Evolutionary conservation across 371 early-diverging fungal species (phyloP), one percentile per base, ranked within the genome.

Genomic region (Mucor saturninus): DNA sequence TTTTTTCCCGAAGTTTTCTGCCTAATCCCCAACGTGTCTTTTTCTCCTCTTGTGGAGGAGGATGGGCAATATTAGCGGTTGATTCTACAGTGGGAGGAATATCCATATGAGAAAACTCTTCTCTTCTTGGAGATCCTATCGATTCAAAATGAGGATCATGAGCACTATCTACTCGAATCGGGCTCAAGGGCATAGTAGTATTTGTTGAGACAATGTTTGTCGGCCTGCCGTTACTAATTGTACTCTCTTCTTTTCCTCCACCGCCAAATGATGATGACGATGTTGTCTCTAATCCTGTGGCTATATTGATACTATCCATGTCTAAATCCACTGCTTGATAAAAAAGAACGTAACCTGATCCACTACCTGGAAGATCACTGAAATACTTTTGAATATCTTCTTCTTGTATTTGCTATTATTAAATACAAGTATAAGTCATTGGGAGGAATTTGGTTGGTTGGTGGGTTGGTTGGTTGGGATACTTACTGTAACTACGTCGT

Each of bases 401-500:
- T 69, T 93, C 94, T 56, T 88, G 86, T 15, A 94, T 90, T 8
- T 78, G 73, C 85, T 86, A 65, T 29, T 6, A 13, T 32, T 45
- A 50, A 21, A 13, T 42, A 35, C 38, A 28, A 51, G 15, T 26
- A 35, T 40, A 8, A 10, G 13, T 15, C 0, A 43, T 37, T 26
- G 38, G 46, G 4, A 13, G 32, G 10, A 0, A 38, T 5, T 7
- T 48, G 10, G 5, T 7, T 48, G 10, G 5, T 21, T 0, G 21
- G 21, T 21, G 21, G 21, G 21, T 21, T 21, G 21, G 21, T 21
- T 21, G 21, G 21, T 0, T 21, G 21, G 21, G 1, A 21, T 21
- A 62, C 78, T 67, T 85, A 92, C 83, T 69, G 92, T 90, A 5
- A 96, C 95, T 21, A 83, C 84, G 55, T 97, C 97, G 74, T 98